Conservation (phyloP, 1,284 basidiomycete genomes). For the Papiliotrema flavescens region DNA sequence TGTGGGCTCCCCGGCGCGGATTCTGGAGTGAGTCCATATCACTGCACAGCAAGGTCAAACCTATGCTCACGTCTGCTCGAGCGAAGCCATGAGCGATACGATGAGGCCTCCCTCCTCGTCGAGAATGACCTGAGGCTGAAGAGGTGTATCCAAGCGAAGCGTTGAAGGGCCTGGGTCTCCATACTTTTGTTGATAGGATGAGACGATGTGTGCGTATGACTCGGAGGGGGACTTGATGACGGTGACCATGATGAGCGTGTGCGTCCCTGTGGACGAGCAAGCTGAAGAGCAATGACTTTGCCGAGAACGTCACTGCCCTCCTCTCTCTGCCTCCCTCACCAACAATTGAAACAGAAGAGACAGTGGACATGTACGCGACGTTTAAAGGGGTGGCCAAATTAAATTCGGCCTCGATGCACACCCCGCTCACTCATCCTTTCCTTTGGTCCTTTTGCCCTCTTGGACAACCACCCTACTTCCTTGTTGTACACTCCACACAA, state of each 20-base stretch:
- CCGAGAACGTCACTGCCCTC: too few relatives aligned
- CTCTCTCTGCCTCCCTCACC: too few relatives aligned
- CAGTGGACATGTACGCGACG: too few relatives aligned
- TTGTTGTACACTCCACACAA: background rate
- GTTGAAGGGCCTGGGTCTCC: constrained; percentile 39
- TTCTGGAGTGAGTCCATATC: constrained; percentile 8
- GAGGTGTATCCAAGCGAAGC: constrained; percentile 35
- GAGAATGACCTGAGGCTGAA: constrained; percentile 35
- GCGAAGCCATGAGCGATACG: constrained; percentile 23
- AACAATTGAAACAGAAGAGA: too few relatives aligned
- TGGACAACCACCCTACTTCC: background rate
- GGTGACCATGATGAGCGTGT: background rate
- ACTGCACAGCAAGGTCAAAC: too few relatives aligned
- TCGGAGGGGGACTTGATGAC: constrained; percentile 20
- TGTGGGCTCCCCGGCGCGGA: constrained; percentile 15
- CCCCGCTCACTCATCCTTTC: background rate
- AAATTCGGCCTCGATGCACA: background rate
- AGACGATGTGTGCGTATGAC: constrained; percentile 35
- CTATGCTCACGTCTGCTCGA: constrained; percentile 32
- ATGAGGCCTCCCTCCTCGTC: constrained; percentile 40
- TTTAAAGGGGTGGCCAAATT: background rate
- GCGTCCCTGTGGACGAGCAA: too few relatives aligned
- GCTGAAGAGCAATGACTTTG: too few relatives aligned
- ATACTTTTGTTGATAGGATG: constrained; percentile 39
- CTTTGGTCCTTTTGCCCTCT: background rate